phyloP scores from a whole-genome alignment of 179 eudicot species.

The Amaranthus tricolor region DNA sequence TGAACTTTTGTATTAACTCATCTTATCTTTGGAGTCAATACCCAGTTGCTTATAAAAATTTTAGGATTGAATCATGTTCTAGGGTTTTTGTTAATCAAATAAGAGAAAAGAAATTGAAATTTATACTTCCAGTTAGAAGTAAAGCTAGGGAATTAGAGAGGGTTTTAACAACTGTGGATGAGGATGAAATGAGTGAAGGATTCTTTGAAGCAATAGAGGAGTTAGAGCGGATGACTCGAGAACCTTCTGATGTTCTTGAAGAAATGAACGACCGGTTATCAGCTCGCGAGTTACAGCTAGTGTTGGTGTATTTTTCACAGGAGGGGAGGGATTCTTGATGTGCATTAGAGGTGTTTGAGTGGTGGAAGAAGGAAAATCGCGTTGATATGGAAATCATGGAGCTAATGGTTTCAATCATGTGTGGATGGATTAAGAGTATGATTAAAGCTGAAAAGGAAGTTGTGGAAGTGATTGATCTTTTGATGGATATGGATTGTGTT shows the following conservation, averaged over 20 bases:
- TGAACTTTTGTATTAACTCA: constrained; percentile 25
- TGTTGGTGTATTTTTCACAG: constrained; percentile 80
- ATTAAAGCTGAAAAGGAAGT: constrained; percentile 51
- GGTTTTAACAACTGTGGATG: constrained; percentile 57
- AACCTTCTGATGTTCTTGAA: constrained; percentile 82
- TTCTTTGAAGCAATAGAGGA: constrained; percentile 94
- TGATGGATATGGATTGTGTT: constrained; percentile 95
- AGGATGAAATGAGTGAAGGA: constrained; percentile 74
- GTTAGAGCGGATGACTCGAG: constrained; percentile 84
- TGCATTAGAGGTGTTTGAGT: constrained; percentile 91
- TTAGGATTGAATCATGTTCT: constrained; percentile 32
- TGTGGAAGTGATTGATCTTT: constrained; percentile 67
- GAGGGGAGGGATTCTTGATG: constrained; percentile 99
- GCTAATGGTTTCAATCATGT: constrained; percentile 90
- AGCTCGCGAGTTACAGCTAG: constrained; percentile 72
- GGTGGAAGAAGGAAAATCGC: constrained; percentile 83
- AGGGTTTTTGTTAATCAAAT: constrained; percentile 27
- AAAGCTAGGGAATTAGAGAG: constrained; percentile 45
- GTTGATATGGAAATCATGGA: constrained; percentile 96
- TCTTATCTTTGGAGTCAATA: constrained; percentile 10
- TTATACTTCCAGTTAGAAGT: constrained; percentile 27
- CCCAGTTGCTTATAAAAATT: constrained; percentile 18
- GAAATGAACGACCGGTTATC: constrained; percentile 81
- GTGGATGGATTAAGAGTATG: constrained; percentile 83
- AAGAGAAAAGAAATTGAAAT: constrained; percentile 25